phyloP scores from a whole-genome alignment of 139 green algal species.

The Cymbomonas tetramitiformis region DNA sequence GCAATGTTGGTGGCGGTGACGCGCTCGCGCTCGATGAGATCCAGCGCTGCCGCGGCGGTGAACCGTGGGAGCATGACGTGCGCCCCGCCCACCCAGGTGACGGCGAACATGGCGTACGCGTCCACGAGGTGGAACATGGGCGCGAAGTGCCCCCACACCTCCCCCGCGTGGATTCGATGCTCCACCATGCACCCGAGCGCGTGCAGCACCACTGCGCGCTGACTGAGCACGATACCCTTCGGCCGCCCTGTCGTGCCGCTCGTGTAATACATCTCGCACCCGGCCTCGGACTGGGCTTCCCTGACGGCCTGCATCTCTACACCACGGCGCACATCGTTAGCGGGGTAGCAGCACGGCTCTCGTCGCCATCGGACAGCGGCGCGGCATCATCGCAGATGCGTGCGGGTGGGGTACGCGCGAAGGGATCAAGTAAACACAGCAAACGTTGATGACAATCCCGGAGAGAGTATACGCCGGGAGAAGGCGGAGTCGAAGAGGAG shows the following conservation, averaged over 20 bases:
- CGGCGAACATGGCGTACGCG: constrained; percentile 71
- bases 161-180: constrained; percentile 50
- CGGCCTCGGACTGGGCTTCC: neutral
- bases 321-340: neutral
- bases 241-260: constrained; percentile 56
- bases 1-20: constrained; percentile 62
- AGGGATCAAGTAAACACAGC: too few species aligned
- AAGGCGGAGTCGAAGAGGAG: too few species aligned
- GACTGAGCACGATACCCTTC: constrained; percentile 66
- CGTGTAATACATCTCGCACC: constrained; percentile 24
- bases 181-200: constrained; percentile 58
- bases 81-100: constrained; percentile 60
- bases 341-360: neutral
- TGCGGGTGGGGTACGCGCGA: too few species aligned
- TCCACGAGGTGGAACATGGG: constrained; percentile 87
- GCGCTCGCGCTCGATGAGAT: constrained; percentile 61
- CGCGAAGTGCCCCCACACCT: constrained; percentile 73
- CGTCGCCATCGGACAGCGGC: too few species aligned
- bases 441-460: too few species aligned
- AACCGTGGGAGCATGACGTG: constrained; percentile 64
- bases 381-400: too few species aligned
- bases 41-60: constrained; percentile 35
- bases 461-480: too few species aligned
- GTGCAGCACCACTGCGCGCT: constrained; percentile 51
- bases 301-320: neutral